Evolutionary conservation across 2,329 filamentous ascomycete species (phyloP).

Genomic region (Mycosphaerella sp.): DNA sequence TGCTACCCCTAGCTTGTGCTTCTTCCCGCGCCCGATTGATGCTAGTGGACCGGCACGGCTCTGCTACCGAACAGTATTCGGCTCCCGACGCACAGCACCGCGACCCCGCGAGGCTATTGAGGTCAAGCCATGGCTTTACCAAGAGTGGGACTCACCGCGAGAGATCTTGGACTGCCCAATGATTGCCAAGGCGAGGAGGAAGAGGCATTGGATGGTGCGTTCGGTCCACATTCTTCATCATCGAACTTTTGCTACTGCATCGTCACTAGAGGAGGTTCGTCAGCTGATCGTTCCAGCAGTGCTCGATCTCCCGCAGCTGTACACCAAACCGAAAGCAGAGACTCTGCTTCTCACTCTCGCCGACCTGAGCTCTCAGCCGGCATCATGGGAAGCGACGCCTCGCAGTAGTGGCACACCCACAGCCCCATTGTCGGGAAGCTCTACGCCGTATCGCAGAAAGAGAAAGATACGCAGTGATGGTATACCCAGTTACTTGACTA

Average conservation of each 20-base stretch:
- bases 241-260: neutral
- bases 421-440: constrained; percentile 19
- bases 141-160: constrained; percentile 9
- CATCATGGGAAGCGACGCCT: constrained; percentile 56
- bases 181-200: constrained; percentile 21
- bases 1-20: constrained; percentile 5
- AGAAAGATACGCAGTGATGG: constrained; percentile 45
- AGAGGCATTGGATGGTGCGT: constrained; percentile 31
- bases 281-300: constrained; percentile 39
- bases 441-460: constrained; percentile 23
- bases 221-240: neutral
- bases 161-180: constrained; percentile 11
- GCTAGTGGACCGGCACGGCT: constrained; percentile 3
- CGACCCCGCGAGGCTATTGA: neutral
- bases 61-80: constrained; percentile 4
- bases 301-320: constrained; percentile 74
- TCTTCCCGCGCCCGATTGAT: neutral
- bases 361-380: constrained; percentile 60
- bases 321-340: constrained; percentile 63
- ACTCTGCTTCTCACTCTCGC: constrained; percentile 61
- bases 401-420: constrained; percentile 22
- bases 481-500: constrained; percentile 61
- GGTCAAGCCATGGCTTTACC: constrained; percentile 1
- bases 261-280: neutral
- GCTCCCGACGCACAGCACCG: constrained; percentile 1